Base-by-base conservation (phyloP, 2,329 filamentous ascomycete genomes). In the Exophiala calicioides region DNA sequence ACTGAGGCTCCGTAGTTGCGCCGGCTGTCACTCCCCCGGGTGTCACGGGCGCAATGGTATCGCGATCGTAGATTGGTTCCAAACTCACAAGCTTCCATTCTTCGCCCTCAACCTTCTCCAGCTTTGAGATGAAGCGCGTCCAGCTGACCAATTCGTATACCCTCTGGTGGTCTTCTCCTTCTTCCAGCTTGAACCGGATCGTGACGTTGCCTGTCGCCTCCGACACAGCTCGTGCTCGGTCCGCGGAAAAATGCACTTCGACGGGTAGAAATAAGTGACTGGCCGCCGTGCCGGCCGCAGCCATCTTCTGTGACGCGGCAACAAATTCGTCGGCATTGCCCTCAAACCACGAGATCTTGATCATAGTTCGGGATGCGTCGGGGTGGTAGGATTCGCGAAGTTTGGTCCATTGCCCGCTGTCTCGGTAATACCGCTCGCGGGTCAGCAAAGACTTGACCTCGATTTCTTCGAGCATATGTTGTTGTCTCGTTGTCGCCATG, bases 101-200 rank as follows among this genome's bases (percentile, higher is more conserved):
- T n/a, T 35, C 9, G 10, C 21, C 35, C 7, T 27, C n/a, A 38
- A 38, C n/a, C 21, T 38, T 27, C 26, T 21, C 6, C 18, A 38
- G n/a, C n/a, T 16, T 23, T 12, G 16, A 4, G 9, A 38, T 6
- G n/a, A 12, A 38, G 6, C 21, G n/a, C 20, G 9, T n/a, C n/a
- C 21, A 44, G 18, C n/a, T 10, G 10, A 35, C 32, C 32, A 35
- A 15, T n/a, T 35, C 32, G 19, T 35, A 35, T 19, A 15, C 32
- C n/a, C 18, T 13, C 10, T 19, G n/a, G 32, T 35, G 10, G 32
- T 35, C n/a, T n/a, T n/a, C n/a, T n/a, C n/a, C n/a, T n/a, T n/a
- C n/a, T n/a, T n/a, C n/a, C n/a, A n/a, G 32, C 4, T 10, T 4
- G 18, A 35, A 35, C 5, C 32, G n/a, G 5, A 18, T 13, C 5